Evolutionary conservation across 192 early-diverging fungal genomes (phyloP).

Genomic region (Glomus cerebriforme): DNA sequence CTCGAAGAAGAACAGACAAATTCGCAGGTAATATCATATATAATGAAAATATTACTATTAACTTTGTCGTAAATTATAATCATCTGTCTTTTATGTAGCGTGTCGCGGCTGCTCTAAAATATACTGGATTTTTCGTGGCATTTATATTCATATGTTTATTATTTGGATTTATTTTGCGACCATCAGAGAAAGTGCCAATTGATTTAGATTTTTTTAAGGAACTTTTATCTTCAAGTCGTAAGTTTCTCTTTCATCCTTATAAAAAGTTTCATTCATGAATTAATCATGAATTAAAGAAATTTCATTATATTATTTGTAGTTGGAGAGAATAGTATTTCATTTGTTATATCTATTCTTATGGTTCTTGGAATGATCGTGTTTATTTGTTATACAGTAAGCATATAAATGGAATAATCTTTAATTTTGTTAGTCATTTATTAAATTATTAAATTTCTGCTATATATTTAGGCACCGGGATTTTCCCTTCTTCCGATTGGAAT

Average conservation of each 20-base stretch:
- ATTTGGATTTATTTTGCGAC: conserved; percentile 53
- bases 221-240: conserved; percentile 49
- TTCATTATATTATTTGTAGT: neutral
- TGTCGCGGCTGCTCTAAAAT: conserved; percentile 49
- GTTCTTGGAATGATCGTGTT: conserved; percentile 56
- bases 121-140: conserved; percentile 56
- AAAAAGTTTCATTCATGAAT: too few relatives aligned
- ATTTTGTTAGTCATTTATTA: neutral
- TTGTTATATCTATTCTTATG: conserved; percentile 50
- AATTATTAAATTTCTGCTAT: neutral
- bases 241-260: conserved; percentile 3
- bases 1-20: conserved; percentile 48
- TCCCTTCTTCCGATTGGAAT: neutral
- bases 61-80: neutral
- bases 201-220: conserved; percentile 58
- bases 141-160: conserved; percentile 50
- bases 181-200: conserved; percentile 34
- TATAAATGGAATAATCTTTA: neutral
- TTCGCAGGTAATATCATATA: neutral
- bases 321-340: conserved; percentile 33
- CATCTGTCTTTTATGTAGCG: conserved; percentile 32
- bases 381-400: conserved; percentile 56
- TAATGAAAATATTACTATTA: neutral
- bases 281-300: neutral
- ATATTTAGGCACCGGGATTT: conserved; percentile 1